phyloP scores from a whole-genome alignment of 2,329 filamentous ascomycete species.

The Blastomyces silverae region DNA sequence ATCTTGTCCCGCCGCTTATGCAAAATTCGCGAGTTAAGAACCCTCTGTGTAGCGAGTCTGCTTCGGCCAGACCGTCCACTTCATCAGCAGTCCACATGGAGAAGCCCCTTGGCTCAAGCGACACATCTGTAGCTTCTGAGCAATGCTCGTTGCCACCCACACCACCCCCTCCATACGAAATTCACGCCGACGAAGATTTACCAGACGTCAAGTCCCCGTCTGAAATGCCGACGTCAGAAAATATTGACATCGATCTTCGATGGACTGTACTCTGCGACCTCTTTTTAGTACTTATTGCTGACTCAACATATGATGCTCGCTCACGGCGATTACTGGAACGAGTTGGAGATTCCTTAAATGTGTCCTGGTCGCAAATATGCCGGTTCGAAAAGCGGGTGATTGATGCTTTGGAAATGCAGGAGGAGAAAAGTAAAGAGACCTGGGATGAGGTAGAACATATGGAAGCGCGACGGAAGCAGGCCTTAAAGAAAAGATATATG shows the following conservation, averaged over 20 bases:
- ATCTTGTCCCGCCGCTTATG: constrained; percentile 81
- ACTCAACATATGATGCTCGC: constrained; percentile 84
- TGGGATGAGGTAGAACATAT: constrained; percentile 98
- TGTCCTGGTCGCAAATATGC: constrained; percentile 88
- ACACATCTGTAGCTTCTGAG: constrained; percentile 33
- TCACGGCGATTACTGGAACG: constrained; percentile 77
- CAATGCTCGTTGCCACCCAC: constrained; percentile 41
- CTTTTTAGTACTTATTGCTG: constrained; percentile 92
- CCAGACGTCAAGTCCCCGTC: constrained; percentile 76
- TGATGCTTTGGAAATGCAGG: constrained; percentile 95
- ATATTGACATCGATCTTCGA: constrained; percentile 88
- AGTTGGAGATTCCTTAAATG: constrained; percentile 70
- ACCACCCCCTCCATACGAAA: constrained; percentile 50
- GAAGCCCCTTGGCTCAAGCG: constrained; percentile 23
- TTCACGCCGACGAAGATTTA: constrained; percentile 61
- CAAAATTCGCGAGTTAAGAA: constrained; percentile 90
- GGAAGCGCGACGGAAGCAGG: constrained; percentile 72
- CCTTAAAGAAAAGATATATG: constrained; percentile 74
- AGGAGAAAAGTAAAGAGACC: constrained; percentile 86
- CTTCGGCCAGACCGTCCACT: constrained; percentile 34
- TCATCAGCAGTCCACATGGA: constrained; percentile 30
- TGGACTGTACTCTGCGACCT: constrained; percentile 97
- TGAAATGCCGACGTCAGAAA: constrained; percentile 70
- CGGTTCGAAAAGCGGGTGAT: constrained; percentile 96
- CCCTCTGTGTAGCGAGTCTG: constrained; percentile 59